Evolutionary conservation across 306 rosid genomes (phyloP).

Genomic region (Prunus dulcis): DNA sequence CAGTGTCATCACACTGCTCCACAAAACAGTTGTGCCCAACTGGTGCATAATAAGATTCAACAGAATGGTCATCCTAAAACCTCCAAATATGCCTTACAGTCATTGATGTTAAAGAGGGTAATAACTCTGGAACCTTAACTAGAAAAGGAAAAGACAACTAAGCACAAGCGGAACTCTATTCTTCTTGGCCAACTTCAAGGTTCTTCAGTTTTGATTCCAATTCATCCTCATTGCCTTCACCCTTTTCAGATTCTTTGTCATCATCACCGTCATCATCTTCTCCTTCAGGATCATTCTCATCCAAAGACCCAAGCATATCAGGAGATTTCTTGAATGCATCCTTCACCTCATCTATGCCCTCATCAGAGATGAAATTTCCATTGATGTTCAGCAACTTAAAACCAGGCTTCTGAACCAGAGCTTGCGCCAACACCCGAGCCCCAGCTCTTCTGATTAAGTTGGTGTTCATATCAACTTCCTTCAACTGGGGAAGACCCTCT

Average conservation of each 20-base stretch:
- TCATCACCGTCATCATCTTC: constrained; percentile 45
- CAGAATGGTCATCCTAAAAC: constrained; percentile 19
- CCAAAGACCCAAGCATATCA: constrained; percentile 58
- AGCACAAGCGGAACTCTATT: constrained; percentile 14
- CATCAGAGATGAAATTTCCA: constrained; percentile 77
- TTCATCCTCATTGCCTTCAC: constrained; percentile 43
- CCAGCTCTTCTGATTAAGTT: constrained; percentile 66
- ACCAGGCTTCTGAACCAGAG: constrained; percentile 59
- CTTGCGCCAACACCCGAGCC: constrained; percentile 71
- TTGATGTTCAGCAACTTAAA: constrained; percentile 65
- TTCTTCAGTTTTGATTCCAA: constrained; percentile 77
- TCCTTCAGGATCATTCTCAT: constrained; percentile 90
- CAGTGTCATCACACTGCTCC: constrained; percentile 3
- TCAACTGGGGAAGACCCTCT: constrained; percentile 51
- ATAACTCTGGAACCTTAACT: background rate
- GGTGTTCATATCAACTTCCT: constrained; percentile 75
- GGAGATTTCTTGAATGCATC: constrained; percentile 59
- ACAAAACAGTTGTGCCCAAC: constrained; percentile 8
- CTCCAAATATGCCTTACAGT: constrained; percentile 11
- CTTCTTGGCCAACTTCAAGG: constrained; percentile 55
- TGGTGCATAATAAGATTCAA: background rate
- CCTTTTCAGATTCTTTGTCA: constrained; percentile 43
- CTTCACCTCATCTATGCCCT: constrained; percentile 71
- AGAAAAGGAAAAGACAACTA: background rate
- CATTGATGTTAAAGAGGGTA: constrained; percentile 14